These are phyloP conservation scores for Hanseniaspora taiwanica DNA, from an alignment of 805 yeast species.

Conservation along the genomic window DNA sequence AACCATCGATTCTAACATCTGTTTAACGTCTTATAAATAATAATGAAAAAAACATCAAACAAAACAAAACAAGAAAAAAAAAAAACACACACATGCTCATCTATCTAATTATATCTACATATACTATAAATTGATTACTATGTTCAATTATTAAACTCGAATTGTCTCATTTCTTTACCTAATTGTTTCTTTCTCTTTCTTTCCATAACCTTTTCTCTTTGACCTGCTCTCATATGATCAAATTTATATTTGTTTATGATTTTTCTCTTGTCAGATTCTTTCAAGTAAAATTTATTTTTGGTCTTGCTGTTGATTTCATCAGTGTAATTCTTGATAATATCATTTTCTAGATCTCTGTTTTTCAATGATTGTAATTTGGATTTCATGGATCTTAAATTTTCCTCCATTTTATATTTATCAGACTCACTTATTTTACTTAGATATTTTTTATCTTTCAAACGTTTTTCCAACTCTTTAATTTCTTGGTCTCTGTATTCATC, in stretches of 20 bases:
- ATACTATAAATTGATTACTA: background rate
- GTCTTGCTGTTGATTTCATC: slow-evolving; percentile 26
- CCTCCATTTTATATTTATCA: slow-evolving; percentile 41
- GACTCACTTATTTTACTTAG: slow-evolving; percentile 26
- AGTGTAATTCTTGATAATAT: slow-evolving; percentile 50
- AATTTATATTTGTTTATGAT: slow-evolving; percentile 67
- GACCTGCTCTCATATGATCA: slow-evolving; percentile 55
- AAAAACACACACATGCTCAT: background rate
- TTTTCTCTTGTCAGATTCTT: slow-evolving; percentile 58
- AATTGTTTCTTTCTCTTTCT: slow-evolving; percentile 75
- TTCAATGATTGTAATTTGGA: slow-evolving; percentile 56
- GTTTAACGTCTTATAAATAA: too few relatives aligned
- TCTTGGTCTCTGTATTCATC: slow-evolving; percentile 78
- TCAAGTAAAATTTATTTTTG: slow-evolving; percentile 39
- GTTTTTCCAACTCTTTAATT: slow-evolving; percentile 40
- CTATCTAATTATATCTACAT: background rate
- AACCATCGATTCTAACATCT: too few relatives aligned
- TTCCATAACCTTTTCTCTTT: slow-evolving; percentile 72
- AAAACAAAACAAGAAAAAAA: background rate
- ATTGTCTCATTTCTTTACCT: slow-evolving; percentile 61
- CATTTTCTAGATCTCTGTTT: slow-evolving; percentile 60
- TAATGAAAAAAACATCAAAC: too few relatives aligned
- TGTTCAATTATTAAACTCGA: slow-evolving; percentile 26
- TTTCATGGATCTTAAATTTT: slow-evolving; percentile 46
- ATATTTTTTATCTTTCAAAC: slow-evolving; percentile 42